Base-by-base conservation (phyloP, 305 asterid species). In the Plantago coronopus region DNA sequence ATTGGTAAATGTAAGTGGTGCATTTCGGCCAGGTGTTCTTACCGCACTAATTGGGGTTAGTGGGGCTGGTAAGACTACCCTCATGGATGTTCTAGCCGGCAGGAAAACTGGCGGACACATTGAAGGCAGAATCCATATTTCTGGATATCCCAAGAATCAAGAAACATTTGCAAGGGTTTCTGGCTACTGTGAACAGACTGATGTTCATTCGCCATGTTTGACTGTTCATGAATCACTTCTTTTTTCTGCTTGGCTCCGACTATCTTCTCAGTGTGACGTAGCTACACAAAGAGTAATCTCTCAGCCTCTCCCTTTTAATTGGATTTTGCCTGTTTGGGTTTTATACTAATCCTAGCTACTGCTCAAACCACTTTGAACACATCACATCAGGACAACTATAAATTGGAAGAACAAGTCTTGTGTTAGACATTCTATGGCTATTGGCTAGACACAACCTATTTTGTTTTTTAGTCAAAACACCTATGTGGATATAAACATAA, bases 41-140 rank as follows among this genome's bases (percentile, higher is more conserved):
- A 89, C 97, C 40, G 97, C 97, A 58, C 73, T 89, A 68, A 83
- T 89, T 38, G 97, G 97, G 42, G 97, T 86, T n/a, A 89, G 97
- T 55, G 97, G 97, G 65, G 97, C 97, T 47, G 97, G 97, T 19
- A 89, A 89, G 77, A 89, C 95, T 31, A 89, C 97, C 51, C 88
- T 89, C 57, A 89, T 89, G 97, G 97, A 89, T 74, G 97, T 89
- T 69, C 79, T 89, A 69, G 84, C 97, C 19, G 95, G 97, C 63
- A 64, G 97, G 66, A 89, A 89, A 78, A 89, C 97, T 0, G 97
- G 97, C 8, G 97, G 97, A 51, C 78, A 81, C 69, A 83, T 86
- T 17, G 78, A 78, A 74, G 97, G 97, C 62, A 68, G 61, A 17
- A 79, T 84, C 62, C 79, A 69, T 56, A 79, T 89, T 62, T 86